These are phyloP conservation scores for Paramecium octaurelia DNA, from an alignment of 73 alveolate genomes.

Conservation along the genomic window DNA sequence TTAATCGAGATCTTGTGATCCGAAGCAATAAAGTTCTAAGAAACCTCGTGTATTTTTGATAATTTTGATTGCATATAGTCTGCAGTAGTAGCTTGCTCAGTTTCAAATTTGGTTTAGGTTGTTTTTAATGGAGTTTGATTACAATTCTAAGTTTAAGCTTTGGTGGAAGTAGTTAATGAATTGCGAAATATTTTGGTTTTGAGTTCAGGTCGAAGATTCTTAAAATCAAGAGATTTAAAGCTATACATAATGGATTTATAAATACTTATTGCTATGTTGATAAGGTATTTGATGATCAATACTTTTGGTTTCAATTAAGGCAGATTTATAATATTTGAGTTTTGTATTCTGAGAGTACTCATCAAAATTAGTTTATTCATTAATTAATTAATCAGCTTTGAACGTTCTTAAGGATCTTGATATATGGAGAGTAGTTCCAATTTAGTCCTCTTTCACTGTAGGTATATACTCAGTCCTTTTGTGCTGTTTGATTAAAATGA, in stretches of 20 bases:
- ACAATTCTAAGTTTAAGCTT: not conserved
- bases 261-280: slow-evolving; percentile 41
- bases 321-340: not conserved
- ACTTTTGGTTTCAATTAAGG: slow-evolving; percentile 23
- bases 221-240: not conserved
- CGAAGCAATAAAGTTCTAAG: not conserved
- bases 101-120: not conserved
- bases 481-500: not conserved
- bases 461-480: not conserved
- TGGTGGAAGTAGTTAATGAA: not conserved
- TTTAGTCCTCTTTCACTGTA: not conserved
- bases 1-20: not conserved
- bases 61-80: not conserved
- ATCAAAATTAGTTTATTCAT: not conserved
- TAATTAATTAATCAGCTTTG: slow-evolving; percentile 15
- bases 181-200: not conserved
- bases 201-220: not conserved
- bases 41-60: not conserved
- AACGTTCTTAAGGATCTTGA: slow-evolving; percentile 15
- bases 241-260: not conserved
- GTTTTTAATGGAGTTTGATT: not conserved
- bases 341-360: not conserved
- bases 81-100: not conserved
- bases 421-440: slow-evolving; percentile 24
- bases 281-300: slow-evolving; percentile 9